These are phyloP conservation scores for Geotrichum fermentans DNA, from an alignment of 1,139 yeast species.

Conservation along the genomic window DNA sequence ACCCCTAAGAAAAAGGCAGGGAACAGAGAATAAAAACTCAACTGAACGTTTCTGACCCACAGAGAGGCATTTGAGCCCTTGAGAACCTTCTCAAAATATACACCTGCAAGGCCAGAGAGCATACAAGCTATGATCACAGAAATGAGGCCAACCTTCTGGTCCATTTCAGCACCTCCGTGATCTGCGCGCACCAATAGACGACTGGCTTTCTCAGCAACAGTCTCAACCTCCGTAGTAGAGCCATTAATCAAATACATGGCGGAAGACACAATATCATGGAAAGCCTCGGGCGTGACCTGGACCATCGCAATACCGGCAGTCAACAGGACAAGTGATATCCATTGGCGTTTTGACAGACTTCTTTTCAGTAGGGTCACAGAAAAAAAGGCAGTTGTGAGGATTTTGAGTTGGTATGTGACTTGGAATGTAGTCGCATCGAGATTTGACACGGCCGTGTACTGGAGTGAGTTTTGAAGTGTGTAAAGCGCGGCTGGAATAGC, in stretches of 20 bases:
- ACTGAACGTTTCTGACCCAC: conserved; percentile 42
- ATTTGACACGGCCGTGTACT: conserved; percentile 42
- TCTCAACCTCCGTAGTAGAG: neutral
- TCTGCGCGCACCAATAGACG: conserved; percentile 11
- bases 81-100: conserved; percentile 42
- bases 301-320: conserved; percentile 42
- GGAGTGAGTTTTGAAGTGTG: conserved; percentile 41
- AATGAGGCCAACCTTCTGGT: conserved; percentile 35
- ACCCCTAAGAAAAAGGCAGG: conserved; percentile 42
- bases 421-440: conserved; percentile 44
- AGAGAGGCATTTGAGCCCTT: conserved; percentile 38
- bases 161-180: conserved; percentile 27
- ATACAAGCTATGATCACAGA: conserved; percentile 41
- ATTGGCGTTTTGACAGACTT: conserved; percentile 34
- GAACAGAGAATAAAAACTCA: conserved; percentile 40
- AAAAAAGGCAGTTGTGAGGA: conserved; percentile 43
- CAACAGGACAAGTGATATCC: conserved; percentile 39
- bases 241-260: conserved; percentile 21
- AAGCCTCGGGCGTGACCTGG: conserved; percentile 38
- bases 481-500: conserved; percentile 42
- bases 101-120: conserved; percentile 42
- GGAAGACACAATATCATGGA: conserved; percentile 24
- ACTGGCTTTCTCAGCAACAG: neutral
- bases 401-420: conserved; percentile 43
- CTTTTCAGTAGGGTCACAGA: conserved; percentile 41